Evolutionary conservation across 225 moss, liverwort and hornwort genomes (phyloP).

Genomic region (Antitrichia curtipendula): DNA sequence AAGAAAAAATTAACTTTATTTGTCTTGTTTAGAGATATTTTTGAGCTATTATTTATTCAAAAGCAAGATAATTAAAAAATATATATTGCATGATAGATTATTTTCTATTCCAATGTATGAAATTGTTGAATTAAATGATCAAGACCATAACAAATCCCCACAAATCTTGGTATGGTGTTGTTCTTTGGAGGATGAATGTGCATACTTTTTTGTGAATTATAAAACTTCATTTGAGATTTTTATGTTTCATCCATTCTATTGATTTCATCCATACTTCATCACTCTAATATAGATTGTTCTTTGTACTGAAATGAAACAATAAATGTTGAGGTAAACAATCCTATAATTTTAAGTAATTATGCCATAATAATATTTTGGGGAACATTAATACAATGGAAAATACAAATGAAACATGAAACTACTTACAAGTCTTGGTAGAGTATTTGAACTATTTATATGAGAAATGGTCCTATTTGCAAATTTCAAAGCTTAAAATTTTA

Average conservation of each 20-base stretch:
- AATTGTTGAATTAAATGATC: not conserved
- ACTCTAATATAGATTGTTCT: not conserved
- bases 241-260: not conserved
- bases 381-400: not conserved
- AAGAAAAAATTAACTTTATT: not conserved
- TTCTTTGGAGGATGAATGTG: not conserved
- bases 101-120: not conserved
- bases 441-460: not conserved
- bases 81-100: not conserved
- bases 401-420: not conserved
- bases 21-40: not conserved
- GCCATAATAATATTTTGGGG: accelerated
- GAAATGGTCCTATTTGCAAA: not conserved
- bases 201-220: not conserved
- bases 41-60: not conserved
- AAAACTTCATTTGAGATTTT: not conserved
- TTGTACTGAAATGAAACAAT: not conserved
- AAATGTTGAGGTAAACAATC: not conserved
- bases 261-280: not conserved
- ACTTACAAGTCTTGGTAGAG: not conserved
- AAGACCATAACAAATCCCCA: too few relatives aligned
- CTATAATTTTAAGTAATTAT: not conserved
- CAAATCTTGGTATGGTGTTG: not conserved
- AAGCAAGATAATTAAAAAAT: not conserved
- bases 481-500: not conserved